These are phyloP conservation scores for Coleophoma crateriformis DNA, from an alignment of 2,329 filamentous ascomycete genomes.

Conservation along the genomic window DNA sequence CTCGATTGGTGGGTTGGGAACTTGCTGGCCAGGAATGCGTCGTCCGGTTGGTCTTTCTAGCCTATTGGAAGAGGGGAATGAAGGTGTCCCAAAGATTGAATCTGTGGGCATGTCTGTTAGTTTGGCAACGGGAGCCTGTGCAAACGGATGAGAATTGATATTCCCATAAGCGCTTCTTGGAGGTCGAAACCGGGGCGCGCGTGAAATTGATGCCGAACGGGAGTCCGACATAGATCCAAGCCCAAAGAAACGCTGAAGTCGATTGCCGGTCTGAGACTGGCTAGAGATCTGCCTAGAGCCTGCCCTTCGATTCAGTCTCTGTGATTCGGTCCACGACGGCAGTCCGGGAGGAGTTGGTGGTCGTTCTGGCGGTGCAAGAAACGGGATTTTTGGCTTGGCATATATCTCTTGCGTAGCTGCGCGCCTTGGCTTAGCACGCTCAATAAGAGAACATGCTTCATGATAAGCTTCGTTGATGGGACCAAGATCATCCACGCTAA, in stretches of 20 bases:
- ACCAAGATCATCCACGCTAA: conserved; percentile 27
- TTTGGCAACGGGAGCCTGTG: conserved; percentile 12
- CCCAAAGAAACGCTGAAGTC: conserved; percentile 16
- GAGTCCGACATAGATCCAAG: conserved; percentile 9
- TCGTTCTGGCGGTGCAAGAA: conserved; percentile 21
- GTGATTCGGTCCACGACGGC: conserved; percentile 26
- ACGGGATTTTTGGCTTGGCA: conserved; percentile 22
- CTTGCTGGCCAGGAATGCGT: background rate
- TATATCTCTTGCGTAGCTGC: conserved; percentile 19
- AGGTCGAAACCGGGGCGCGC: conserved; percentile 21
- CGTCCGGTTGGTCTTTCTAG: background rate
- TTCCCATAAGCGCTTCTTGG: conserved; percentile 22
- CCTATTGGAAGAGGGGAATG: background rate
- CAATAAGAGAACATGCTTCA: conserved; percentile 18
- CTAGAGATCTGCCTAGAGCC: conserved; percentile 1
- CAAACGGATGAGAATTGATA: conserved; percentile 25
- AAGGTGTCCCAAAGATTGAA: background rate
- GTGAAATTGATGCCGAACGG: conserved; percentile 6
- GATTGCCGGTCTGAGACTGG: conserved; percentile 6
- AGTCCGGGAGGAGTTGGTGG: conserved; percentile 24
- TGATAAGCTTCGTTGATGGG: conserved; percentile 25
- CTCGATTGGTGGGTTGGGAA: background rate
- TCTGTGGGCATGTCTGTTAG: conserved; percentile 1
- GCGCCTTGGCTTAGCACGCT: conserved; percentile 3
- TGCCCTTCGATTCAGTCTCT: conserved; percentile 6